Evolutionary conservation across 805 yeast species (phyloP), one percentile per base, ranked within the genome.

Genomic region (Teunomyces panamensis): DNA sequence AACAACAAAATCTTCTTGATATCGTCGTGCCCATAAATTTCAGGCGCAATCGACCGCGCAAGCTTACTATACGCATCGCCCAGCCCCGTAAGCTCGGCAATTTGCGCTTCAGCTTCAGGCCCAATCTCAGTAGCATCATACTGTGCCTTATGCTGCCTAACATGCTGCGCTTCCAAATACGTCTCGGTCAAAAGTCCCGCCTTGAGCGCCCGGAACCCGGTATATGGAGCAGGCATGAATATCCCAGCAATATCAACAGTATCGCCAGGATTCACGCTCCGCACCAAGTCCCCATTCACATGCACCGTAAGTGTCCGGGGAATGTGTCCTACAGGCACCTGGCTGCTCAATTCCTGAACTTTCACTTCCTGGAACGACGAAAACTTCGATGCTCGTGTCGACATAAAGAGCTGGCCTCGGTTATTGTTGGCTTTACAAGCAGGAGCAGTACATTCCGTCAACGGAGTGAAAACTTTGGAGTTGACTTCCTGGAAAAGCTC

Each of bases 241-340:
- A 94, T 84, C 46, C 99, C 99, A 0, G 96, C 78, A 32, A 92
- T 82, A 64, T 94, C 98, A 30, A 90, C 97, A 28, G 86, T 78
- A 65, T 94, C 99, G 59, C 99, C 99, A 1, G 99, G 98, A 52
- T 84, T 81, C 74, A 89, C 77, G 9, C 86, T 70, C 59, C 99
- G 80, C 27, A 90, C 97, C 47, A 94, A 71, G 49, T 89, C 86
- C 39, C 99, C 99, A 58, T 87, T 88, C n/a, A 92, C 83, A 63
- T 92, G 96, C 47, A 92, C 78, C 11, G 85, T 80, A 53, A 94
- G 74, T 28, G 89, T 72, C 59, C 99, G 80, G 43, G 99, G 99
- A 53, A 94, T 94, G 66, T 92, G 97, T 45, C 99, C 99, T 27
- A 91, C 92, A 0, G 99, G 99, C 13, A 94, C 99, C 70, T 94